Evolutionary conservation across 2,329 filamentous ascomycete genomes (phyloP), one percentile per base, ranked within the genome.

Genomic region (Pseudogymnoascus pannorum): DNA sequence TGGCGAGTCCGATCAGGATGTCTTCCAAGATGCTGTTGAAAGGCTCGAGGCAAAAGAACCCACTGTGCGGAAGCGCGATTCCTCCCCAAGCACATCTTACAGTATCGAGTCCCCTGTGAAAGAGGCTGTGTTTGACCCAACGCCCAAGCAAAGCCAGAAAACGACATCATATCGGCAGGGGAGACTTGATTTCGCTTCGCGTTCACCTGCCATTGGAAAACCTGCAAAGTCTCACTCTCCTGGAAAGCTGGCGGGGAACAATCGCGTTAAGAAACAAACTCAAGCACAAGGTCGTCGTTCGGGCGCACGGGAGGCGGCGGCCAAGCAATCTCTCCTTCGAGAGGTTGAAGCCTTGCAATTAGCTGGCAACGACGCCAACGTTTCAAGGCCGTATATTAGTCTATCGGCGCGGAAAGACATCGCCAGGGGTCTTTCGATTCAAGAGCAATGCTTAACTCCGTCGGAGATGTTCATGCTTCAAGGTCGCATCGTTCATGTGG

Each of bases 401-500:
- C 7, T 54, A 5, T 33, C 29, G 6, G 36, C 26, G 22, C 24
- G 59, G 2, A 58, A 9, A 35, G 59, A 61, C 12, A 59, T 61
- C 4, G 42, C 26, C 1, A 58, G 16, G 31, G 59, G 59, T 2
- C 29, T 61, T 58, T 3, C 20, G 14, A 11, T 16, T 5, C 8
- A 6, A 6, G 38, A 11, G 7, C 20, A 54, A 7, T 6, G 18
- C 4, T 22, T 58, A 5, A 61, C 29, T 33, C 6, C 24, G 9
- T 3, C 5, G 48, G 48, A 54, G 48, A 54, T 4, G 26, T 5
- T 18, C 1, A 20, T 31, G 26, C 18, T 61, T 3, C 24, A 22
- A 1, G 48, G 11, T 22, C n/a, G n/a, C 6, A 31, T 58, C 8
- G 31, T 61, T 2, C 59, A 61, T 58, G 59, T 61, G 18, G 59